Base-by-base conservation (phyloP, 768 basidiomycete species). In the Lepiota venenata region DNA sequence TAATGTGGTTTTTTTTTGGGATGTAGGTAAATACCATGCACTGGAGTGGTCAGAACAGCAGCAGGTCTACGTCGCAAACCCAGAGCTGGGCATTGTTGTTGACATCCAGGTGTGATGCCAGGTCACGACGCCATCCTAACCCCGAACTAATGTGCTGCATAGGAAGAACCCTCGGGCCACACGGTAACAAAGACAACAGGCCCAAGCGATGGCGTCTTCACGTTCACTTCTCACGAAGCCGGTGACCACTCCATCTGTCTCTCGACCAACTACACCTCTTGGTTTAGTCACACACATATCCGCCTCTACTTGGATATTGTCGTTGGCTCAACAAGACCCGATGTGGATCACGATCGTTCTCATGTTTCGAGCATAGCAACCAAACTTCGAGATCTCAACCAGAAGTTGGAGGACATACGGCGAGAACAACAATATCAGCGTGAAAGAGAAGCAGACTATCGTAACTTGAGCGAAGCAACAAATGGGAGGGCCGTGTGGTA, bases 181-280 rank as follows among this genome's bases (percentile, higher is more conserved):
- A 71, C 77, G 50, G 88, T 98, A 14, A 93, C 92, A 39, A 88
- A 87, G 63, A 94, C 93, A 8, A 83, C 84, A n/a, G 97, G 97
- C 1, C 90, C 94, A 4, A 75, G 85, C 20, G 89, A 96, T 47
- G 91, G 97, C 25, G 84, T 84, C 55, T 98, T 98, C 74, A 98
- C 97, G 0, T 99, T 99, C 66, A 98, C 97, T 22, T 97, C 96
- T 4, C 93, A 97, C 67, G 93, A 95, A 56, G 81, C 95, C 25
- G 95, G 95, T 45, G 97, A 98, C 75, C 97, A 99, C 74, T 86
- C 91, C 50, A 97, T 99, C 65, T 99, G 97, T 67, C 82, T 98
- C 47, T 91, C 91, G 5, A 90, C 92, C 16, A 96, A 96, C 69
- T 88, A 93, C 71, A 87, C 92, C 2, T 83, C 90, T 14, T 96